Evolutionary conservation across 106 monocot genomes (phyloP), one percentile per base, ranked within the genome.

Genomic region (Acorus gramineus): DNA sequence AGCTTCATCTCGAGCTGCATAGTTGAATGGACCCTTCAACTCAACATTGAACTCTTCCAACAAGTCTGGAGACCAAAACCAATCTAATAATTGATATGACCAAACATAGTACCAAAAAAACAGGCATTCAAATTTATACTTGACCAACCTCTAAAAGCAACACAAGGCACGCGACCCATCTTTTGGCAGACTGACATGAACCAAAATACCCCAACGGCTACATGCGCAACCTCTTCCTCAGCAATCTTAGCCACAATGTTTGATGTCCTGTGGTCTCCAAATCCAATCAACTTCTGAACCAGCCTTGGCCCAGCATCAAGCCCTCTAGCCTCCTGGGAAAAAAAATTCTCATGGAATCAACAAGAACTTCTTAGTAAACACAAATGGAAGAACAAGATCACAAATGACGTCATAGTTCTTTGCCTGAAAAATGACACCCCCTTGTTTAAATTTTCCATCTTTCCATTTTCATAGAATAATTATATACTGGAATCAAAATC

Each of bases 161-260:
- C 68, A 68, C 72, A 73, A 60, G 95, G 91, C 43, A 62, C 52
- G 9, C 82, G 64, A 5, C 74, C 85, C 80, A 85, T 80, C 68
- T 80, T 85, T 73, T 83, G 60, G 62, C 95, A 96, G 10, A 96
- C 77, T 46, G 71, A 51, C 55, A 67, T 52, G 60, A 96, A 96
- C 95, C 90, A 96, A 49, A 72, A 72, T 8, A 85, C 71, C 50
- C 95, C 95, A 58, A 91, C 90, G 47, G 91, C 90, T 46, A 96
- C 95, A 77, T 96, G 95, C 46, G 95, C 95, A 63, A 91, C 78
- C 73, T 96, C 95, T 81, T 96, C 95, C 51, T 90, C 90, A 8
- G 87, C 87, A 62, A 96, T 87, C 75, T 83, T 83, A 4, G 87
- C 82, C 11, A 96, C 90, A 67, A 91, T 87, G 14, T 81, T 56